phyloP scores from a whole-genome alignment of 2,329 filamentous ascomycete genomes.

The Ustulina deusta region DNA sequence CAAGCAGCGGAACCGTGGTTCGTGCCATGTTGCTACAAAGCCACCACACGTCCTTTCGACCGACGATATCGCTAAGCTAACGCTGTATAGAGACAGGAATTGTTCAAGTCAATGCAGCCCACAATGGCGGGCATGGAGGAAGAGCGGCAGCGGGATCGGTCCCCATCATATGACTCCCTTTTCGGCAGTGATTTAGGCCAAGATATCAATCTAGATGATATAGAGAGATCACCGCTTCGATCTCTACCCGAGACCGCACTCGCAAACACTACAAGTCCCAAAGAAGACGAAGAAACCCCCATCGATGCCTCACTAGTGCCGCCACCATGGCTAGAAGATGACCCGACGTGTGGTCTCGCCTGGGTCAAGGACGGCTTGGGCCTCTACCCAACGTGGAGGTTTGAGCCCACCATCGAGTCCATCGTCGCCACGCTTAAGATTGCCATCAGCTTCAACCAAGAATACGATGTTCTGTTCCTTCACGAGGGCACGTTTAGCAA shows the following conservation, averaged over 20 bases:
- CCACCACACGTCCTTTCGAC: not conserved
- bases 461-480: slow-evolving; percentile 40
- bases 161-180: not conserved
- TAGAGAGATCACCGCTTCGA: not conserved
- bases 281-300: too few species aligned
- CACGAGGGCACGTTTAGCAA: slow-evolving; percentile 44
- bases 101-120: too few species aligned
- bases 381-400: slow-evolving; percentile 38
- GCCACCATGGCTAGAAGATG: slow-evolving; percentile 1
- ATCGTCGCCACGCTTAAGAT: slow-evolving; percentile 43
- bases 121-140: not conserved
- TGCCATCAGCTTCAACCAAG: slow-evolving; percentile 28
- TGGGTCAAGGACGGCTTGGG: slow-evolving; percentile 36
- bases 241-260: not conserved
- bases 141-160: not conserved
- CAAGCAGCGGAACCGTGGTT: not conserved
- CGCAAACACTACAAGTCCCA: not conserved
- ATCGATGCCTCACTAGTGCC: not conserved
- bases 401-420: slow-evolving; percentile 41
- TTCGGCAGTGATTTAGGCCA: not conserved
- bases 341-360: slow-evolving; percentile 33
- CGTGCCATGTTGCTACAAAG: not conserved
- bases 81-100: not conserved
- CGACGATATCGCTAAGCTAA: not conserved
- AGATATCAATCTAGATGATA: not conserved